Evolutionary conservation across 331 rosid species (phyloP), one percentile per base, ranked within the genome.

Genomic region (Malus hybrid): DNA sequence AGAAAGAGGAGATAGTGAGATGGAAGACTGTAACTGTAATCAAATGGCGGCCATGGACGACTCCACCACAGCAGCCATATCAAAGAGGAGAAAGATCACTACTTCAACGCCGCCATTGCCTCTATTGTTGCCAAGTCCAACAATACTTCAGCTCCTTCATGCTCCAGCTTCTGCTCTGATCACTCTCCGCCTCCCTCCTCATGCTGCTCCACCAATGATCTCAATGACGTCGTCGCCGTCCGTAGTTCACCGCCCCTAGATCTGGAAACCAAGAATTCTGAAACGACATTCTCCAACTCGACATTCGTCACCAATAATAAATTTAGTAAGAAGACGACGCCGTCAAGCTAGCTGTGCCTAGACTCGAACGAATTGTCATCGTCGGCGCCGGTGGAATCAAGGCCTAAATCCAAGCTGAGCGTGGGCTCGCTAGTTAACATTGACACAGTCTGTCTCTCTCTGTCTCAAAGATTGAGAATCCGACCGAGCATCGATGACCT

Each of bases 191-290:
- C 82, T 33, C 78, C 73, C 10, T 75, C 71, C 5, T 80, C 90
- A 33, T 78, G 90, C 71, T 84, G 85, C 77, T 85, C 89, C 59
- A 57, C 82, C 84, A 66, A 78, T 19, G 85, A 69, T 33, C 64
- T 79, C 20, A 61, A 57, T 44, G 84, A 87, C 74, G 79, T 67
- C 75, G 79, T n/a, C 16, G 66, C 62, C 71, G 73, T 20, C 57
- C 55, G 70, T 34, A 69, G 69, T 62, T 48, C 67, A 66, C 34
- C 74, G 46, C 78, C 67, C 74, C 73, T 80, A 73, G 91, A 89
- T 91, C 90, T 82, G 75, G 84, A 90, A 96, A 97, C 73, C 80
- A 90, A 85, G 88, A 81, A 86, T 83, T 88, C 76, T 63, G 85
- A 86, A 87, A 86, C 86, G 44, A 85, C 68, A 73, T 76, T 75